Evolutionary conservation across 208 protist genomes (phyloP), one percentile per base, ranked within the genome.

Genomic region (Porcisia hertigi): DNA sequence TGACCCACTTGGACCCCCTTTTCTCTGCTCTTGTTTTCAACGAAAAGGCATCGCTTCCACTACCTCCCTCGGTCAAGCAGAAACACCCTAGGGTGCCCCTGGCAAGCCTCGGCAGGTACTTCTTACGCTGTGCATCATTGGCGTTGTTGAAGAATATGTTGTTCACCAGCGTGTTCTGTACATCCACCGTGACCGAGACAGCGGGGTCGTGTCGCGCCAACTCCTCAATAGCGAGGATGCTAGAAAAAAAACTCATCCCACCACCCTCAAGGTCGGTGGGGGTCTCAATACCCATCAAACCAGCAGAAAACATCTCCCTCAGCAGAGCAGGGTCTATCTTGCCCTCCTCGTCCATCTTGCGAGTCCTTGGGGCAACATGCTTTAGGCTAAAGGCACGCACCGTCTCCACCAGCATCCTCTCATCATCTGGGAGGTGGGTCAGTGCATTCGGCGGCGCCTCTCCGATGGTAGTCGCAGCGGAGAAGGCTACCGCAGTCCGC

Each of bases 111-210:
- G 94, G 86, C 57, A 99, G 78, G 81, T 93, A 99, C 71, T 98
- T 91, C 49, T 88, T 75, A 77, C 90, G 90, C 77, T 94, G 92
- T 11, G 83, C 83, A 23, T 97, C 82, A 39, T 74, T 98, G 16
- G 89, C 97, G 76, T 87, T 90, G 69, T 83, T 75, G 79, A 91
- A 89, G 77, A 98, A 92, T 49, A 91, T 86, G 76, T 92, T 96
- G 85, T 97, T 97, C 25, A 97, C 87, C 9, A 98, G 88, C 1
- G 96, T 98, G 80, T 96, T 98, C 65, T 98, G 96, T 36, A 98
- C 94, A 77, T 98, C 94, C 2, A 97, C 91, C 53, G 91, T 90
- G 30, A 97, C 92, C 3, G 89, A 88, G 36, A 98, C 79, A 16
- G 93, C 81, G 5, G 94, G 91, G 79, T 98, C 96, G 57, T 94